Evolutionary conservation across 352 stramenopile genomes (phyloP), one percentile per base, ranked within the genome.

Genomic region (Pythium dissimile): DNA sequence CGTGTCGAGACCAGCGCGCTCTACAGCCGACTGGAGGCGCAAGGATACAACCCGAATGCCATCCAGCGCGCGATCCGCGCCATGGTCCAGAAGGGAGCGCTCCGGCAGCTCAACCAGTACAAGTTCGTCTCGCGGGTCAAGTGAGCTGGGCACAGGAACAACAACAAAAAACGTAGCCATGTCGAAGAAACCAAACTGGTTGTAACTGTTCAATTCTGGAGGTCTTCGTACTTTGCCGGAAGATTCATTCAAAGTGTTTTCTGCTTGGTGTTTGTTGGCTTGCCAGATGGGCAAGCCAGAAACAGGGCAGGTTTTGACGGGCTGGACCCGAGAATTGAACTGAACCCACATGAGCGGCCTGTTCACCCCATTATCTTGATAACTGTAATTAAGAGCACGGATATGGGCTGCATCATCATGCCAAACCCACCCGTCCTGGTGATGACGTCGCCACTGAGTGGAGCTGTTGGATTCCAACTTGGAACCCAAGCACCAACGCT

Each of bases 11-110:
- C 84, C 6, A 86, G 73, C 34, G 78, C 84, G 24, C 69, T 94
- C 26, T 94, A 94, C 66, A 81, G 77, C 21, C 79, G 80, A n/a
- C 71, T 94, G 1, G 84, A 94, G 49, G 73, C 80, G 5, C 84
- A 94, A 52, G 84, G 84, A 30, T 90, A 83, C 69, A 89, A 91
- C 50, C 84, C 81, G 23, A 94, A 92, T 45, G 84, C 84, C 13
- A 94, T 94, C 69, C 84, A 94, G 60, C 80, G 84, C 44, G 84
- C 84, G 11, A 94, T 94, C 42, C 81, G 84, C 46, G 84, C 79
- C 30, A 92, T 94, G 84, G 84, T 94, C 30, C 84, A 94, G 66
- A 94, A 94, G 50, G 84, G 84, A 13, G 71, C 74, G 11, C 69
- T 94, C 3, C 75, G 76, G 53, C 84, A 94, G 47, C 67, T 94